phyloP scores from a whole-genome alignment of 2,329 filamentous ascomycete genomes.

The Pestalotiopsis sp. region DNA sequence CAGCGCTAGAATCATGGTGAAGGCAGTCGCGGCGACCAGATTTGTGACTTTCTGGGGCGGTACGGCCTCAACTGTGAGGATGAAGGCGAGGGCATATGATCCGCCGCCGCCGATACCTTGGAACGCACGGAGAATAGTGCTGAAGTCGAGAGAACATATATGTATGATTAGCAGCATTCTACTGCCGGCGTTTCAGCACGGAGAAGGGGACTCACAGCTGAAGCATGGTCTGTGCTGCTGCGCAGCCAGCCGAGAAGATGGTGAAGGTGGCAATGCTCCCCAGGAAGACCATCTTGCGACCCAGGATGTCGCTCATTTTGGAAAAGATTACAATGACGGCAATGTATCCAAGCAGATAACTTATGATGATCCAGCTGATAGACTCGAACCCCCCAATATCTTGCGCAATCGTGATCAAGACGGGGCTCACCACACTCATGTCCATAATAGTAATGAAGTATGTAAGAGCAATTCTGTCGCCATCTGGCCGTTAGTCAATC shows the following conservation, averaged over 20 bases:
- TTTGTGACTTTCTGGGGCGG: constrained; percentile 7
- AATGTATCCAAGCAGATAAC: constrained; percentile 20
- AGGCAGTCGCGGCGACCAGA: not conserved
- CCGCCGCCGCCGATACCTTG: constrained; percentile 28
- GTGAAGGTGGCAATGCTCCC: constrained; percentile 45
- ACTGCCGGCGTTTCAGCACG: not conserved
- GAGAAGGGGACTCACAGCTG: constrained; percentile 14
- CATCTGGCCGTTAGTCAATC: too few relatives aligned
- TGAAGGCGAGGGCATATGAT: constrained; percentile 19
- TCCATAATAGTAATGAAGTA: constrained; percentile 10
- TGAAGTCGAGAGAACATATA: not conserved
- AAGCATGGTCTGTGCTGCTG: constrained; percentile 13
- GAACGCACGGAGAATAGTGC: constrained; percentile 24
- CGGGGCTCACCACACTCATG: constrained; percentile 13
- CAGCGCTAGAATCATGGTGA: not conserved
- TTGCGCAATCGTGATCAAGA: constrained; percentile 12
- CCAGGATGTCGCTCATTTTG: constrained; percentile 41
- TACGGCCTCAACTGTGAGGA: constrained; percentile 4
- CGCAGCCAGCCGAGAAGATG: constrained; percentile 21
- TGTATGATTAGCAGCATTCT: not conserved
- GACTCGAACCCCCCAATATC: constrained; percentile 14
- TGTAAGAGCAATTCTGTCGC: not conserved
- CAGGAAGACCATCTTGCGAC: constrained; percentile 45
- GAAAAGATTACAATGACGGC: constrained; percentile 12
- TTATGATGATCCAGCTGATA: constrained; percentile 15